These are phyloP conservation scores for Pyrus hybrid DNA, from an alignment of 331 rosid species.

Conservation along the genomic window DNA sequence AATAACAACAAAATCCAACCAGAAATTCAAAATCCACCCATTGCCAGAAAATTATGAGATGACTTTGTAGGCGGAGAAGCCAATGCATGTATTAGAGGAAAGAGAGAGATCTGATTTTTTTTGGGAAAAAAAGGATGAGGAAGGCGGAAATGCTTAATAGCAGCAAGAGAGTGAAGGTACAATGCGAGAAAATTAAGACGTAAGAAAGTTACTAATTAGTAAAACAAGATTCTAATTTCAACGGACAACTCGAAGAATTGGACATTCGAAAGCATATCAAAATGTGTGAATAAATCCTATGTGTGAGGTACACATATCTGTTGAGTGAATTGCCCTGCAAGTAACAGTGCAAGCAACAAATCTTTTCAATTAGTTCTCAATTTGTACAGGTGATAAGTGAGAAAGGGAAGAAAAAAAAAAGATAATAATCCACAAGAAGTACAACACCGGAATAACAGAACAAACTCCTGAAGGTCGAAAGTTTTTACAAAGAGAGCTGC, in stretches of 20 bases:
- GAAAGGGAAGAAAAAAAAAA: not conserved
- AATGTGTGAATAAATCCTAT: not conserved
- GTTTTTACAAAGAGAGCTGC: constrained; percentile 26
- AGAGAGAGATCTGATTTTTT: no score
- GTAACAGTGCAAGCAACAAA: not conserved
- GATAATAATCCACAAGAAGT: constrained; percentile 1
- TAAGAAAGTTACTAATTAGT: not conserved
- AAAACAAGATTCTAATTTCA: not conserved
- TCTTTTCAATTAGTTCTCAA: constrained; percentile 21
- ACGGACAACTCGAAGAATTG: not conserved
- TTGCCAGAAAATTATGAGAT: no score
- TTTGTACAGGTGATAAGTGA: constrained; percentile 35
- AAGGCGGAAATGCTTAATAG: no score
- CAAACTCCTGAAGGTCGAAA: constrained; percentile 19
- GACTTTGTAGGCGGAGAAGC: no score
- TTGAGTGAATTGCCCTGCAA: no score
- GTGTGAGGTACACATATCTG: constrained; percentile 2
- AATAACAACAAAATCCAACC: no score
- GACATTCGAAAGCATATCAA: not conserved
- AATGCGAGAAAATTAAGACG: no score
- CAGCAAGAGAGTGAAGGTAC: no score
- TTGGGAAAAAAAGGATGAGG: no score
- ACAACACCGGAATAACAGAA: constrained; percentile 30
- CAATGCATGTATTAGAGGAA: no score
- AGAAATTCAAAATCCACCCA: no score